These are phyloP conservation scores for Lachnellula subtilissima DNA, from an alignment of 2,329 filamentous ascomycete species.

Conservation along the genomic window DNA sequence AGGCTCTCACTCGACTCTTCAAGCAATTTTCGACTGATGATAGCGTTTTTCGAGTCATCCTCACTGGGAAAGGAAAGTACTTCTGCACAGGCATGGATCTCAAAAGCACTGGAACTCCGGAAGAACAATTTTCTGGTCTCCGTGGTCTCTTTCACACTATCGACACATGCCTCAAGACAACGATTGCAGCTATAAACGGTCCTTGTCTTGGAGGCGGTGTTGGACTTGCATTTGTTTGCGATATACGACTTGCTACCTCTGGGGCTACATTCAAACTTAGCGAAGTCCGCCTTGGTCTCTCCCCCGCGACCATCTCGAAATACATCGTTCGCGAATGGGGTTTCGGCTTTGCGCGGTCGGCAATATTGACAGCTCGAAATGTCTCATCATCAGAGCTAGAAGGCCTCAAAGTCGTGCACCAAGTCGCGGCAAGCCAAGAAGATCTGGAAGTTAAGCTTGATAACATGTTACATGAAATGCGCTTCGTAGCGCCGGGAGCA, in stretches of 20 bases:
- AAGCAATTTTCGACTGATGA: constrained; percentile 21
- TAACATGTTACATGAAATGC: too few species aligned
- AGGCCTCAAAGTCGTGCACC: too few species aligned
- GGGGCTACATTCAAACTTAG: constrained; percentile 32
- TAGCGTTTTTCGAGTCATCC: constrained; percentile 33
- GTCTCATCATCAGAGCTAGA: constrained; percentile 17
- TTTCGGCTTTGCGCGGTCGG: constrained; percentile 33
- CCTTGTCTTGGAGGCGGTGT: constrained; percentile 41
- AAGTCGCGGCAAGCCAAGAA: too few species aligned
- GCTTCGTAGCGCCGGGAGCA: too few species aligned
- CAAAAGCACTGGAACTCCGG: not conserved
- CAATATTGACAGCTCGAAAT: constrained; percentile 34
- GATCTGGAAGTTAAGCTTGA: too few species aligned
- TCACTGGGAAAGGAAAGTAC: constrained; percentile 35
- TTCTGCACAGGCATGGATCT: constrained; percentile 42
- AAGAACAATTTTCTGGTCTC: constrained; percentile 21
- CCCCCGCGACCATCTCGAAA: constrained; percentile 37
- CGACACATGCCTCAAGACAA: constrained; percentile 37
- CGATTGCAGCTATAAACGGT: constrained; percentile 39
- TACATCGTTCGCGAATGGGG: constrained; percentile 39
- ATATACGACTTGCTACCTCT: constrained; percentile 31
- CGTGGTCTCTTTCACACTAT: constrained; percentile 35
- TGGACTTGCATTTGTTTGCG: constrained; percentile 40
- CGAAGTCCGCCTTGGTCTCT: constrained; percentile 38
- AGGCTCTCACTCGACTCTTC: constrained; percentile 30